phyloP scores from a whole-genome alignment of 345 rosid species.

The Fremontodendron californicum region DNA sequence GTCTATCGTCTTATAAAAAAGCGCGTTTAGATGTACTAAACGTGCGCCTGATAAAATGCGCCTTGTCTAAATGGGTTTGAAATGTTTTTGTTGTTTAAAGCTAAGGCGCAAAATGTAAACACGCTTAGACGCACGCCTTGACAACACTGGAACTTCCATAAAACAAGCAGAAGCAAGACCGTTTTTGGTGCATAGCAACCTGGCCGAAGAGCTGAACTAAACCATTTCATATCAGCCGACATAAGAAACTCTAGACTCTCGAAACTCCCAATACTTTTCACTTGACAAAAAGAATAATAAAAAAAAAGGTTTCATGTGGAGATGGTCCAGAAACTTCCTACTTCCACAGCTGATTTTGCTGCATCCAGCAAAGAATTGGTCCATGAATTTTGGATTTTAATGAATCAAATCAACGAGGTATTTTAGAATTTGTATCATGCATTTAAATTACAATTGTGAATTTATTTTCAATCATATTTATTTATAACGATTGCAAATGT shows the following conservation, averaged over 20 bases:
- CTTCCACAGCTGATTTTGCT: conserved; percentile 3
- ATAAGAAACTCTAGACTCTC: not conserved
- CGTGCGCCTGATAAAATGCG: no score
- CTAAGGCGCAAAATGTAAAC: no score
- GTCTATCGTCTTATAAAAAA: no score
- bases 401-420: conserved; percentile 1
- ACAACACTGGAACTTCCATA: not conserved
- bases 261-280: no score
- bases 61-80: no score
- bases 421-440: no score
- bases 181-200: conserved; percentile 15
- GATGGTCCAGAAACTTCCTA: conserved; percentile 9
- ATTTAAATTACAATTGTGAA: no score
- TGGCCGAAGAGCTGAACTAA: conserved; percentile 14
- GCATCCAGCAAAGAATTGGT: not conserved
- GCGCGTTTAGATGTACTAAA: no score
- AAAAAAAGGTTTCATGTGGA: not conserved
- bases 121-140: no score
- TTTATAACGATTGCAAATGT: no score
- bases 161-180: conserved; percentile 11
- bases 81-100: no score
- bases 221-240: conserved; percentile 22
- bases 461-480: no score
- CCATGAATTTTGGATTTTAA: not conserved
- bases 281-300: not conserved